phyloP scores from a whole-genome alignment of 2,329 filamentous ascomycete genomes.

The Pseudogymnoascus pannorum region DNA sequence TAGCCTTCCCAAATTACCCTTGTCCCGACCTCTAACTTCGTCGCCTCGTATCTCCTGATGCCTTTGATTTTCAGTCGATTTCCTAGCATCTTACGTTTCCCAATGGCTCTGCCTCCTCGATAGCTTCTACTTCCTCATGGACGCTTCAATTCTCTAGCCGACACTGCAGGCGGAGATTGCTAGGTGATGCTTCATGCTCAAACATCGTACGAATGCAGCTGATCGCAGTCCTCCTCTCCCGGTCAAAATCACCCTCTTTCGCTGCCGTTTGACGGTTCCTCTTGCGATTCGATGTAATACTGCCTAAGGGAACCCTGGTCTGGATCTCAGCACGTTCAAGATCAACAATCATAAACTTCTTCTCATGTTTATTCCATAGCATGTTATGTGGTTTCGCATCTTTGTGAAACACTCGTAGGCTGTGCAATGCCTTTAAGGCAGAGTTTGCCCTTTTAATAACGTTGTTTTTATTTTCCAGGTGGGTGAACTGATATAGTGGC shows the following conservation, averaged over 20 bases:
- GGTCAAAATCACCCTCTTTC: slow-evolving; percentile 18
- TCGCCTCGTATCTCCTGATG: neutral
- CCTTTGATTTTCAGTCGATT: neutral
- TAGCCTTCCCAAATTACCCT: neutral
- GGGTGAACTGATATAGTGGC: slow-evolving; percentile 20
- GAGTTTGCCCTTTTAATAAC: slow-evolving; percentile 14
- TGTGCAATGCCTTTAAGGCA: slow-evolving; percentile 5
- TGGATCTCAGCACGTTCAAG: slow-evolving; percentile 27
- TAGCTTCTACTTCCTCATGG: neutral
- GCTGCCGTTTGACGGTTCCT: slow-evolving; percentile 12
- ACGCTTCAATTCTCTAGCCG: neutral
- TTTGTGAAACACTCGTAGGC: slow-evolving; percentile 17
- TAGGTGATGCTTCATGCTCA: too few relatives aligned
- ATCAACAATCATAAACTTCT: slow-evolving; percentile 29
- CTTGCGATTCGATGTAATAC: slow-evolving; percentile 18
- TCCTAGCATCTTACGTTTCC: too few relatives aligned
- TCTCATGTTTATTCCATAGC: slow-evolving; percentile 23
- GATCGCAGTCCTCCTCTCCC: slow-evolving; percentile 12
- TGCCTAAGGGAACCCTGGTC: slow-evolving; percentile 19
- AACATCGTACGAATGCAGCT: slow-evolving; percentile 2
- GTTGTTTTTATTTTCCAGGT: slow-evolving; percentile 11
- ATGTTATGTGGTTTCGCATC: slow-evolving; percentile 30
- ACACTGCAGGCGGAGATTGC: too few relatives aligned
- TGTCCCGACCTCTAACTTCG: neutral
- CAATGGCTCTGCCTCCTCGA: neutral